phyloP scores from a whole-genome alignment of 2,329 filamentous ascomycete genomes.

The Penicillium sclerotiorum region DNA sequence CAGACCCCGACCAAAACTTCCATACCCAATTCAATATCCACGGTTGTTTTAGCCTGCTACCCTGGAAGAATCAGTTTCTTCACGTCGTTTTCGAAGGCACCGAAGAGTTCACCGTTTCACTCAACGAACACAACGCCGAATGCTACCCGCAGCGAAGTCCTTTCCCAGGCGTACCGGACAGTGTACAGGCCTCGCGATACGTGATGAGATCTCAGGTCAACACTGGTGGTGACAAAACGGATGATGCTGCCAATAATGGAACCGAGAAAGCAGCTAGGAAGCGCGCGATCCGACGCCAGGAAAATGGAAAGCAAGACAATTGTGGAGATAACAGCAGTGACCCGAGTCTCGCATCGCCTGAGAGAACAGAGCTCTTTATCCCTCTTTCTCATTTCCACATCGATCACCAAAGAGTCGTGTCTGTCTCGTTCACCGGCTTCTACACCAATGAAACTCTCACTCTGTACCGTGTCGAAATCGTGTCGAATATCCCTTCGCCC shows the following conservation, averaged over 20 bases:
- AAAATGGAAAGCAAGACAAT: background rate
- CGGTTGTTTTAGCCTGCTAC: slow-evolving; percentile 59
- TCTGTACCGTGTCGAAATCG: slow-evolving; percentile 64
- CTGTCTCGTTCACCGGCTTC: slow-evolving; percentile 67
- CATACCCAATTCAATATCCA: slow-evolving; percentile 59
- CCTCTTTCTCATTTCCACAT: slow-evolving; percentile 69
- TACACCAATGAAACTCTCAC: slow-evolving; percentile 56
- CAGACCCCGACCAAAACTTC: slow-evolving; percentile 63
- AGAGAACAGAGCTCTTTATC: slow-evolving; percentile 63
- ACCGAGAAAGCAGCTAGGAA: background rate
- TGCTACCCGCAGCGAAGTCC: slow-evolving; percentile 61
- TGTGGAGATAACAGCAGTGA: background rate
- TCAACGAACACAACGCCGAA: slow-evolving; percentile 67
- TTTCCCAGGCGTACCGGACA: slow-evolving; percentile 69
- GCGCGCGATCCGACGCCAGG: background rate
- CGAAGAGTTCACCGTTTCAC: slow-evolving; percentile 63
- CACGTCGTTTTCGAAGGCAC: slow-evolving; percentile 67
- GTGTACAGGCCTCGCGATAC: slow-evolving; percentile 66
- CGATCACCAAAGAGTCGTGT: slow-evolving; percentile 58
- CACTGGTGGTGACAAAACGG: background rate
- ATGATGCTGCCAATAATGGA: background rate
- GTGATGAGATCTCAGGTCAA: slow-evolving; percentile 22
- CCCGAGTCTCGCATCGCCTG: slow-evolving; percentile 25
- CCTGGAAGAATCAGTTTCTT: slow-evolving; percentile 61
- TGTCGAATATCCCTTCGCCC: slow-evolving; percentile 53